Evolutionary conservation across 768 basidiomycete genomes (phyloP).

Genomic region (Pisolithus albus): DNA sequence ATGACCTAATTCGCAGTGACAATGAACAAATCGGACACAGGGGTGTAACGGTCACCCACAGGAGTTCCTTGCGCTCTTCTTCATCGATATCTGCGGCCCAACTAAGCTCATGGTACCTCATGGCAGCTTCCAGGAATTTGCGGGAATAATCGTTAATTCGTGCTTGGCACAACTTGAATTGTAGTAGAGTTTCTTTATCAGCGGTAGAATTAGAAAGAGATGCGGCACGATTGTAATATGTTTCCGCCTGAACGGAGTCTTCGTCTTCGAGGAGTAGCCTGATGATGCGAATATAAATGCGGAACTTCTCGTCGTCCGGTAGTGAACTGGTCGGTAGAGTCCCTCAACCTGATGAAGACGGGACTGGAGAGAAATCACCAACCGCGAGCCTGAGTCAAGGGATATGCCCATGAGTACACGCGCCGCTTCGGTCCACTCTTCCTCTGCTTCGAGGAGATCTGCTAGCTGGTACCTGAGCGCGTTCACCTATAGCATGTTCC

Average conservation of each 20-base stretch:
- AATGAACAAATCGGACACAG: conserved; percentile 6
- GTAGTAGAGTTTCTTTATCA: conserved; percentile 72
- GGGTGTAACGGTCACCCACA: conserved; percentile 48
- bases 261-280: conserved; percentile 92
- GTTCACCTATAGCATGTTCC: conserved; percentile 52
- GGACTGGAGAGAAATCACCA: conserved; percentile 11
- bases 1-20: conserved; percentile 42
- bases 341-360: conserved; percentile 4
- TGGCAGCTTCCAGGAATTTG: conserved; percentile 91
- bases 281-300: conserved; percentile 89
- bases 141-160: conserved; percentile 88
- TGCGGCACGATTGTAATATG: conserved; percentile 94
- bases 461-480: conserved; percentile 84
- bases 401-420: conserved; percentile 89
- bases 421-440: conserved; percentile 93
- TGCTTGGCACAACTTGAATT: conserved; percentile 91
- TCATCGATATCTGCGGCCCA: conserved; percentile 90
- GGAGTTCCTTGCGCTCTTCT: conserved; percentile 82
- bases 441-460: conserved; percentile 79
- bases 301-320: conserved; percentile 80
- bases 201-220: conserved; percentile 75
- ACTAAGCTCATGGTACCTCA: conserved; percentile 90
- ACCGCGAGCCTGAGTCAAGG: conserved; percentile 86
- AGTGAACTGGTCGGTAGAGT: conserved; percentile 37
- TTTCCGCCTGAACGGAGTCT: conserved; percentile 96